These are phyloP conservation scores for Hypomontagnella monticulosa DNA, from an alignment of 495 filamentous ascomycete species.

Conservation along the genomic window DNA sequence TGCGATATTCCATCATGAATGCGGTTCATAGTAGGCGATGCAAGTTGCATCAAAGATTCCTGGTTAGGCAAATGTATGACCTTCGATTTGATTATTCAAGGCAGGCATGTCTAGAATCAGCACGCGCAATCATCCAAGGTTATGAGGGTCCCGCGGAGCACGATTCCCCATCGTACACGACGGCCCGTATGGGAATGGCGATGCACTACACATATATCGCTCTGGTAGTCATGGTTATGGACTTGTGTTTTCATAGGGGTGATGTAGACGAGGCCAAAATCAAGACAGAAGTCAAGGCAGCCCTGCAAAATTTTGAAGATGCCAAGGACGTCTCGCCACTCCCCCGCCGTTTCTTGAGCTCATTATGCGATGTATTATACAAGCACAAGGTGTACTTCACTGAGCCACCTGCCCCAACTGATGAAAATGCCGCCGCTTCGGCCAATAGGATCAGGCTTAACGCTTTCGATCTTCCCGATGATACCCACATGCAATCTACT, in stretches of 20 bases:
- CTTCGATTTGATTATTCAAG: slow-evolving; percentile 58
- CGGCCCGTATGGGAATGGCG: slow-evolving; percentile 37
- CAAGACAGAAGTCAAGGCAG: slow-evolving; percentile 36
- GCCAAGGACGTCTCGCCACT: slow-evolving; percentile 23
- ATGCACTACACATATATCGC: slow-evolving; percentile 45
- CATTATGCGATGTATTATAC: slow-evolving; percentile 30
- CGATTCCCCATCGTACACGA: slow-evolving; percentile 25
- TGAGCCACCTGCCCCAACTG: slow-evolving; percentile 8
- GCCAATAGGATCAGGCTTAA: background rate
- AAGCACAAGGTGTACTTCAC: slow-evolving; percentile 38
- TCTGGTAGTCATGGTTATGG: slow-evolving; percentile 46
- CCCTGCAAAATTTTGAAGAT: slow-evolving; percentile 35
- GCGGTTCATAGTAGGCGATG: slow-evolving; percentile 56
- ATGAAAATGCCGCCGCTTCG: background rate
- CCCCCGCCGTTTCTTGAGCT: slow-evolving; percentile 28
- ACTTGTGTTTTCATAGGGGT: slow-evolving; percentile 39
- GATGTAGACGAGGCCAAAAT: slow-evolving; percentile 27
- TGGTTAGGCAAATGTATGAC: slow-evolving; percentile 47
- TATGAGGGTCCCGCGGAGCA: slow-evolving; percentile 43
- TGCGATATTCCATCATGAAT: slow-evolving; percentile 53
- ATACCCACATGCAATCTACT: background rate
- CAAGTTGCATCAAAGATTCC: slow-evolving; percentile 52
- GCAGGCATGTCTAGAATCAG: slow-evolving; percentile 54
- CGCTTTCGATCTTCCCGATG: background rate
- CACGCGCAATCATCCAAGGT: slow-evolving; percentile 57